These are phyloP conservation scores for Coemansia asiatica DNA, from an alignment of 192 early-diverging fungal species.

Conservation along the genomic window DNA sequence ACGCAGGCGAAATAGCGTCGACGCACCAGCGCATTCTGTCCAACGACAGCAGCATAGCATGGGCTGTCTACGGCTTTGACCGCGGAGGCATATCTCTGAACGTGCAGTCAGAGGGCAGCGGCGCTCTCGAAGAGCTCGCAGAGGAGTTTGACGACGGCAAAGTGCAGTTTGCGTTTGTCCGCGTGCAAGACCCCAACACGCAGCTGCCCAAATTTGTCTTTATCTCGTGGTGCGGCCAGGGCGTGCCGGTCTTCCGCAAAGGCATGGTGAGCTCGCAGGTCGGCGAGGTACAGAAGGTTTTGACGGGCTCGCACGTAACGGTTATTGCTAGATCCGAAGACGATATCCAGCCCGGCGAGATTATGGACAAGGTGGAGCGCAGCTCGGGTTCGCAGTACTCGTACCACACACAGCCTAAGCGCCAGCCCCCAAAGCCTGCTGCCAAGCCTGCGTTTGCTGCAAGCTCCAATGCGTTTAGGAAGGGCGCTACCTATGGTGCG, in stretches of 20 bases:
- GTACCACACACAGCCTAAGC: constrained; percentile 42
- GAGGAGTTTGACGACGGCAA: constrained; percentile 91
- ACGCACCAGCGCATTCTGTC: constrained; percentile 67
- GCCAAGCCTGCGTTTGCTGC: constrained; percentile 42
- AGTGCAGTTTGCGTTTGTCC: constrained; percentile 84
- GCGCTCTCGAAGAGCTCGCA: constrained; percentile 79
- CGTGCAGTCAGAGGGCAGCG: constrained; percentile 63
- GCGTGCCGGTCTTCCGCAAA: constrained; percentile 89
- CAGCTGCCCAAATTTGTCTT: constrained; percentile 86
- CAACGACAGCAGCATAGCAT: constrained; percentile 60
- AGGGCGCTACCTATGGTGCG: constrained; percentile 39
- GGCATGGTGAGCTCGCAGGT: constrained; percentile 82
- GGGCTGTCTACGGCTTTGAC: constrained; percentile 77
- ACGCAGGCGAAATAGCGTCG: constrained; percentile 62
- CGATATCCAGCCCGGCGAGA: constrained; percentile 78
- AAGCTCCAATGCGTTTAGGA: constrained; percentile 22
- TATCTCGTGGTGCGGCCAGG: constrained; percentile 93
- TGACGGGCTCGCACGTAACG: constrained; percentile 76
- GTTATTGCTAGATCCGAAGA: constrained; percentile 80
- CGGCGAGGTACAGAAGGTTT: constrained; percentile 69
- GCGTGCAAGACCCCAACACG: constrained; percentile 84
- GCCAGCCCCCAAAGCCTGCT: constrained; percentile 19
- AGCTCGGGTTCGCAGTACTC: constrained; percentile 91
- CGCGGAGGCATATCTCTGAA: constrained; percentile 60
- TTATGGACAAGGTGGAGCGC: constrained; percentile 82